Conservation (phyloP, 345 rosid genomes). For the Camelina sativa region DNA sequence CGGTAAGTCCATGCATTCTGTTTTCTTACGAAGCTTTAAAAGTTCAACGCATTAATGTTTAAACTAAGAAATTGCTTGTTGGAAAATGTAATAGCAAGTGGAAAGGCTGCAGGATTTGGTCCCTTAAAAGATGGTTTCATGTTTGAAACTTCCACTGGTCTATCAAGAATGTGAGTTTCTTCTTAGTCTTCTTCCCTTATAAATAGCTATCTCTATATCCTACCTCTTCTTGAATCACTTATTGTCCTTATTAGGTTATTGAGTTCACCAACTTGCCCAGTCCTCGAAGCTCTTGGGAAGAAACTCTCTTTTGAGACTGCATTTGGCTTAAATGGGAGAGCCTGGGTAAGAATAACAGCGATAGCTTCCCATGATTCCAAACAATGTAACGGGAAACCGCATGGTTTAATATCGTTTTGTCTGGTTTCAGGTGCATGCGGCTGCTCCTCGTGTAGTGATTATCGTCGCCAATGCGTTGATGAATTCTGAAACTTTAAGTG, state of each 20-base stretch:
- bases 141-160: slow-evolving; percentile 22
- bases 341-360: not conserved
- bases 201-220: not conserved
- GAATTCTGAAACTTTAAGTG: slow-evolving; percentile 24
- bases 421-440: slow-evolving; percentile 12
- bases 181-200: not conserved
- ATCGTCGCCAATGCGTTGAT: slow-evolving; percentile 10
- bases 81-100: slow-evolving; percentile 17
- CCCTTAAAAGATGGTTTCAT: slow-evolving; percentile 22
- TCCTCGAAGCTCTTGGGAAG: slow-evolving; percentile 24
- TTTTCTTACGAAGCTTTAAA: not conserved
- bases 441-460: slow-evolving; percentile 21
- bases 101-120: slow-evolving; percentile 15
- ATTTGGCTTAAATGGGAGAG: slow-evolving; percentile 17
- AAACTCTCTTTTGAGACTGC: slow-evolving; percentile 23
- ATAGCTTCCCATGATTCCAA: no score
- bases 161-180: slow-evolving; percentile 18
- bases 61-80: not conserved
- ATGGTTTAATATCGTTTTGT: slow-evolving; percentile 1
- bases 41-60: not conserved
- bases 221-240: not conserved
- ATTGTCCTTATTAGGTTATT: slow-evolving; percentile 16
- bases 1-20: not conserved
- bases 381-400: not conserved
- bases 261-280: slow-evolving; percentile 24